These are phyloP conservation scores for Heliamphora pulchella DNA, from an alignment of 179 eudicot genomes.

Conservation along the genomic window DNA sequence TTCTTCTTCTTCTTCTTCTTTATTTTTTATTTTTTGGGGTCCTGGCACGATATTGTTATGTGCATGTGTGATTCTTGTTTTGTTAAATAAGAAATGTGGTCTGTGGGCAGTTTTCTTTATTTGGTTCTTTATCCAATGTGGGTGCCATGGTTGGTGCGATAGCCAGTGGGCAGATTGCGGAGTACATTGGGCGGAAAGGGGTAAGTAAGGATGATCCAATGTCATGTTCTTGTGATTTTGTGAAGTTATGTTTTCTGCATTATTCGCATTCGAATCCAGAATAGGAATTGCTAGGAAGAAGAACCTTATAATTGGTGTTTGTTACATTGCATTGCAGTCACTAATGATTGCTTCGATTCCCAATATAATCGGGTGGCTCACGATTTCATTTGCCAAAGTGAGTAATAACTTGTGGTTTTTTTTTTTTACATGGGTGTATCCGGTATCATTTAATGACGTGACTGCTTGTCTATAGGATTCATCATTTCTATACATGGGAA, in stretches of 20 bases:
- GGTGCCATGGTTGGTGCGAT: slow-evolving; percentile 99
- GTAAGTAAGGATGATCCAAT: slow-evolving; percentile 26
- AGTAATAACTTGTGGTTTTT: slow-evolving; percentile 18
- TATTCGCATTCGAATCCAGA: neutral
- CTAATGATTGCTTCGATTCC: slow-evolving; percentile 88
- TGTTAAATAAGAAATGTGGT: neutral
- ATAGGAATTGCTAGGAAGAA: neutral
- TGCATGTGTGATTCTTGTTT: neutral
- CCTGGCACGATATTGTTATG: neutral
- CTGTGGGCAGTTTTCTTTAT: slow-evolving; percentile 54
- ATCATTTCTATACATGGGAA: slow-evolving; percentile 79
- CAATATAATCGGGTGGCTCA: slow-evolving; percentile 85
- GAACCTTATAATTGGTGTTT: neutral
- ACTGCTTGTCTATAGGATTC: slow-evolving; percentile 37
- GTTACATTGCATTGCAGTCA: slow-evolving; percentile 40
- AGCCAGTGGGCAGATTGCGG: slow-evolving; percentile 86
- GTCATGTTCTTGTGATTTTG: neutral
- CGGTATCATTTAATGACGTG: neutral
- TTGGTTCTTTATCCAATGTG: slow-evolving; percentile 82
- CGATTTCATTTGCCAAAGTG: slow-evolving; percentile 77
- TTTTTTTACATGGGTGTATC: neutral
- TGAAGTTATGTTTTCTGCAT: neutral
- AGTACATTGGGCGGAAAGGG: slow-evolving; percentile 91
- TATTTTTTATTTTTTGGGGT: neutral
- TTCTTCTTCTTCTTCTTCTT: neutral